Evolutionary conservation across 2,329 filamentous ascomycete species (phyloP).

Genomic region (Xenoacremonium recifei): DNA sequence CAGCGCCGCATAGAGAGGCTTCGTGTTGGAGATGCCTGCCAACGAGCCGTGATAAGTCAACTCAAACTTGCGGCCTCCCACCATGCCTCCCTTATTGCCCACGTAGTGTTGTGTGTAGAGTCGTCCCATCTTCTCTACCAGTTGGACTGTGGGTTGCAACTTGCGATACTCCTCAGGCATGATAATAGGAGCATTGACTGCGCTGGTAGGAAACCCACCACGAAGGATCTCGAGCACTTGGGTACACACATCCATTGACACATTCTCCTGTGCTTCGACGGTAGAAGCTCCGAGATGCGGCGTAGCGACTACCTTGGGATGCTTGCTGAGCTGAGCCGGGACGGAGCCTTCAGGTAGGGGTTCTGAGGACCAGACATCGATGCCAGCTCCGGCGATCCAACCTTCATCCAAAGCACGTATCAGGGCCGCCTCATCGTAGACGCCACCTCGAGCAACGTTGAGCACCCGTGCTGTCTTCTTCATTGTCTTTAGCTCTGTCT

Average conservation of each 20-base stretch:
- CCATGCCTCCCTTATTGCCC: constrained; percentile 38
- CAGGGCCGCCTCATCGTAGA: constrained; percentile 74
- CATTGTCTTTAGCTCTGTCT: constrained; percentile 66
- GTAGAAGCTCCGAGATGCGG: constrained; percentile 80
- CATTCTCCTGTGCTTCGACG: constrained; percentile 80
- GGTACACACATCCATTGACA: constrained; percentile 78
- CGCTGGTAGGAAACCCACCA: constrained; percentile 70
- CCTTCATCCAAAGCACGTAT: constrained; percentile 68
- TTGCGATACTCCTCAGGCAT: constrained; percentile 77
- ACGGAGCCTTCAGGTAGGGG: constrained; percentile 56
- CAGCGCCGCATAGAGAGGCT: constrained; percentile 74
- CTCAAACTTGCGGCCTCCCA: constrained; percentile 69
- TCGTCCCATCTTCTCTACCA: constrained; percentile 77
- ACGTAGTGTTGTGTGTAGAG: constrained; percentile 77
- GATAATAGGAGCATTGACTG: constrained; percentile 80
- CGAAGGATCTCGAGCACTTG: constrained; percentile 73
- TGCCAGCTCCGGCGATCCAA: constrained; percentile 71
- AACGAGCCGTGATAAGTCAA: constrained; percentile 76
- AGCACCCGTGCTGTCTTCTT: constrained; percentile 71
- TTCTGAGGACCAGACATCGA: constrained; percentile 79
- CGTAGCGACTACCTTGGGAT: constrained; percentile 72
- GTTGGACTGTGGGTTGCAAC: constrained; percentile 71
- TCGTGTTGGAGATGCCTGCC: constrained; percentile 68
- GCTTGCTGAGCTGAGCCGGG: constrained; percentile 62
- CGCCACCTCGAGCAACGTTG: constrained; percentile 77